Conservation (phyloP, 139 green algal species). For the Trebouxia sp. region DNA sequence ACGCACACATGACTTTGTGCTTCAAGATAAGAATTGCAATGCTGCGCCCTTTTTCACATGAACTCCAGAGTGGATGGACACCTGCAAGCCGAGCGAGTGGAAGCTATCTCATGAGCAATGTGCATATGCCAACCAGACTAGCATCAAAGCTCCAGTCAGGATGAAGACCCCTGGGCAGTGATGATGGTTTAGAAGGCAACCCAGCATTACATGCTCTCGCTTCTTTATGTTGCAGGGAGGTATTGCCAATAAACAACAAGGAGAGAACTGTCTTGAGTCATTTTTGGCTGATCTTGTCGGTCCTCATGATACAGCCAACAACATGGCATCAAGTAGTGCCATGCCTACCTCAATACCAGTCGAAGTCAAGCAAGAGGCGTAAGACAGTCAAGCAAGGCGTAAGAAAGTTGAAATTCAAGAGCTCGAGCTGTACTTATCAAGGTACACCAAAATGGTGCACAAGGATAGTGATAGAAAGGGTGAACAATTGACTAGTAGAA, state of each 20-base stretch:
- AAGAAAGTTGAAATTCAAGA: conserved; percentile 15
- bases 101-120: conserved; percentile 12
- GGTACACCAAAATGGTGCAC: conserved; percentile 5
- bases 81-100: conserved; percentile 1
- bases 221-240: conserved; percentile 8
- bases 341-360: conserved; percentile 11
- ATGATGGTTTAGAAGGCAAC: background rate
- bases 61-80: background rate
- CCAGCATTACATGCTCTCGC: background rate
- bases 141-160: background rate
- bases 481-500: conserved; percentile 10
- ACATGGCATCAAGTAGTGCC: conserved; percentile 5
- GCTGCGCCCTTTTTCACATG: conserved; percentile 14
- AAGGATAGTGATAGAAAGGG: conserved; percentile 12
- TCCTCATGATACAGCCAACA: conserved; percentile 6
- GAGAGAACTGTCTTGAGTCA: conserved; percentile 1
- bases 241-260: background rate
- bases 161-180: conserved; percentile 2
- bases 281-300: conserved; percentile 6
- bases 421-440: conserved; percentile 7
- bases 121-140: conserved; percentile 17
- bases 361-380: conserved; percentile 8
- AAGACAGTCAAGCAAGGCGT: conserved; percentile 4
- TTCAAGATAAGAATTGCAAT: conserved; percentile 18
- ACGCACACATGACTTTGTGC: conserved; percentile 12